Evolutionary conservation across 2,329 filamentous ascomycete species (phyloP), one percentile per base, ranked within the genome.

Genomic region (Aureobasidium sp.): DNA sequence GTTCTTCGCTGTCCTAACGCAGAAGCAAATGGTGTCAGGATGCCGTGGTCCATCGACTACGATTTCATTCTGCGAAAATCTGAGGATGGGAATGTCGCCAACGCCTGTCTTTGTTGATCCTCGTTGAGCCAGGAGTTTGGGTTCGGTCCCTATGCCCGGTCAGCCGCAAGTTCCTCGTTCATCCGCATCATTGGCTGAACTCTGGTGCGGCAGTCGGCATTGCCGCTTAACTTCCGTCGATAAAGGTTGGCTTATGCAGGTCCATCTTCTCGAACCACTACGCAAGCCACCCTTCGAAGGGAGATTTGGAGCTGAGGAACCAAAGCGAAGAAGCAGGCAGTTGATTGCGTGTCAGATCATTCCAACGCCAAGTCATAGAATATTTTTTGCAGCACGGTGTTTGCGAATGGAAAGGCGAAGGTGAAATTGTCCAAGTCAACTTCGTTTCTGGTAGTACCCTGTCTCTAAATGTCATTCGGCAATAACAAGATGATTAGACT

Each of bases 161-260:
- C 27, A 57, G 53, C 53, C 53, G 53, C 39, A 34, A 3, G 36
- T 46, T 9, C 17, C 10, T 8, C 37, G 34, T 32, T 17, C 34
- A 27, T 43, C 37, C 8, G 37, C 37, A 32, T 34, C 37, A 32
- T 44, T n/a, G 52, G 15, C 46, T 36, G 53, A 57, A 57, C 53
- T 57, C 36, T 57, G 55, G 55, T 20, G 27, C 55, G 55, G 55
- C 55, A 47, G 32, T 48, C 55, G 55, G 55, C 43, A 59, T 47
- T 47, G 37, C 55, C 55, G 55, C 43, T 48, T 24, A 29, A 59
- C 32, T 47, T 48, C 55, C 43, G 43, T 48, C 43, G 48, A 48
- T 59, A 59, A 15, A 20, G 26, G 8, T 39, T n/a, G 43, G 34
- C 34, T 59, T 59, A 59, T 59, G 55, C 55, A 59, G 55, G 55